phyloP scores from a whole-genome alignment of 2,329 filamentous ascomycete species.

The Chalaropsis thielavioides region DNA sequence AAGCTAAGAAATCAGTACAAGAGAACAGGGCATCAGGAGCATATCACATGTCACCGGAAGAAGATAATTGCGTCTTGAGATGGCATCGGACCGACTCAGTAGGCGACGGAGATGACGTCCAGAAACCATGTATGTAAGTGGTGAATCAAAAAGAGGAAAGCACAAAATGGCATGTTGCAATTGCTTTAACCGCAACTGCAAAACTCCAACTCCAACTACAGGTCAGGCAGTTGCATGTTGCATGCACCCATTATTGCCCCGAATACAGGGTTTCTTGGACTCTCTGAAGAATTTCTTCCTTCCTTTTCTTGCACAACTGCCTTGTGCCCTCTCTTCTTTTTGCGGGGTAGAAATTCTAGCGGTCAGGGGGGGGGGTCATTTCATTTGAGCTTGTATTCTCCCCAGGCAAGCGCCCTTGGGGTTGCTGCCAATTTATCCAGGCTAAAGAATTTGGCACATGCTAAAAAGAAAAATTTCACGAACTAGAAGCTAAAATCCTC shows the following conservation, averaged over 20 bases:
- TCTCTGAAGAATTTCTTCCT: background rate
- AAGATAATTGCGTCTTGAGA: background rate
- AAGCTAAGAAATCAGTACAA: background rate
- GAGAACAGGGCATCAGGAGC: background rate
- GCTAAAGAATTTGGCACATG: background rate
- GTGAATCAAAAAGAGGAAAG: background rate
- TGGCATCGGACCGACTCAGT: background rate
- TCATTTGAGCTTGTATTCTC: background rate
- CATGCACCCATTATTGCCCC: background rate
- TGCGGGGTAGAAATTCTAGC: background rate
- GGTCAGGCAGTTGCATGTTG: background rate
- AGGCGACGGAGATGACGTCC: background rate
- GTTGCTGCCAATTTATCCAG: background rate
- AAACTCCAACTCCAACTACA: background rate
- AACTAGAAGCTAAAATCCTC: background rate
- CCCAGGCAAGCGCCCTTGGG: background rate
- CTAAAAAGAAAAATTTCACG: background rate
- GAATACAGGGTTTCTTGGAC: background rate
- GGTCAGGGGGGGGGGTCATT: background rate
- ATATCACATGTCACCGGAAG: background rate
- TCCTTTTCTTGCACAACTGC: background rate
- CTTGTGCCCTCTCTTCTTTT: background rate
- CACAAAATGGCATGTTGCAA: conserved; percentile 1
- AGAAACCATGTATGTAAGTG: background rate
- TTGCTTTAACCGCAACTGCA: background rate